A percentile compares a stretch with the other conserved stretches of the same genome.
Evolutionary conservation across 2,329 filamentous ascomycete species (phyloP).

Genomic region (Pestalotiopsis sp.): DNA sequence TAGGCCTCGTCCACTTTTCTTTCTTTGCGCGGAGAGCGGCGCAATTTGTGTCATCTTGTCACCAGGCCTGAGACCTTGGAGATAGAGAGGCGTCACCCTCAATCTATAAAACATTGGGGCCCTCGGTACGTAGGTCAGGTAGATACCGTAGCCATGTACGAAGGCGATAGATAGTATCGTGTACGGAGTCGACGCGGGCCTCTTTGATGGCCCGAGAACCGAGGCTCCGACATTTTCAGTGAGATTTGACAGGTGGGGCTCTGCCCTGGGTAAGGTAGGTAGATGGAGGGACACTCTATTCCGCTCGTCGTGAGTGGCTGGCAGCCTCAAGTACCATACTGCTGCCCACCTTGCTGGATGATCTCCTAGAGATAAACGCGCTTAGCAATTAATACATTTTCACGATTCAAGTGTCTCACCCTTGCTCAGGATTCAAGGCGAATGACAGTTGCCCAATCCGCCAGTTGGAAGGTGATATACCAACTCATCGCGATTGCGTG

Average conservation of each 20-base stretch:
- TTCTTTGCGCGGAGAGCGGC: background rate
- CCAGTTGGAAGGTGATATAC: background rate
- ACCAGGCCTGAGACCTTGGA: background rate
- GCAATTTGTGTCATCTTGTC: background rate
- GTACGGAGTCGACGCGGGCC: background rate
- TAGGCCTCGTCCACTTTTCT: background rate
- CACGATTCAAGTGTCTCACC: background rate
- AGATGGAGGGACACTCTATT: background rate
- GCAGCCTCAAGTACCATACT: conserved; percentile 4
- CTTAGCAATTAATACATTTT: conserved; percentile 3
- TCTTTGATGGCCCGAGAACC: conserved; percentile 3
- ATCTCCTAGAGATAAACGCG: background rate
- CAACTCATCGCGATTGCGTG: background rate
- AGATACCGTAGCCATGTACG: too few relatives aligned
- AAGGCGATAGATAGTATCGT: background rate
- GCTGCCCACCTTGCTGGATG: background rate
- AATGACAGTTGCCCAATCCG: background rate
- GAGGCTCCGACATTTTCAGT: background rate
- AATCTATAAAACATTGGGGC: background rate
- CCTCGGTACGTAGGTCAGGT: background rate
- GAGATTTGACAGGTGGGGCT: conserved; percentile 8
- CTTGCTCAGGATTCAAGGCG: background rate
- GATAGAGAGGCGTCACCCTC: background rate
- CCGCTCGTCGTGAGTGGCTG: background rate
- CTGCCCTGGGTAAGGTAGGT: background rate